These are phyloP conservation scores for Pseudogymnoascus sp. DNA, from an alignment of 2,329 filamentous ascomycete species.

Conservation along the genomic window DNA sequence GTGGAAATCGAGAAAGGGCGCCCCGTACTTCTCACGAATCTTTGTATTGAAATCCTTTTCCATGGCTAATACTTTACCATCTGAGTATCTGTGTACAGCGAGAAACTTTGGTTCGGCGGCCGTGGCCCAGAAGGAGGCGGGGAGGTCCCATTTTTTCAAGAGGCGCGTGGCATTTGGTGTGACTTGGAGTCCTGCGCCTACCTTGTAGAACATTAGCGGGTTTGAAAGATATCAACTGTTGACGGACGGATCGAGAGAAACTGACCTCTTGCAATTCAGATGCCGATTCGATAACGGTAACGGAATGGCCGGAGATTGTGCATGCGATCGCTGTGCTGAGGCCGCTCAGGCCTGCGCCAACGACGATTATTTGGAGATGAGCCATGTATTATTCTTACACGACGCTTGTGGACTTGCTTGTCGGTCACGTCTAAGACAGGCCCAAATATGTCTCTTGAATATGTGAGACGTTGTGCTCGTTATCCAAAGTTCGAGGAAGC, in stretches of 20 bases:
- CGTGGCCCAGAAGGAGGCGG: constrained; percentile 16
- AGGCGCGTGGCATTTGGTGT: constrained; percentile 22
- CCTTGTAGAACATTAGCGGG: constrained; percentile 38
- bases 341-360: constrained; percentile 49
- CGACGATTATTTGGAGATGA: constrained; percentile 34
- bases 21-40: constrained; percentile 20
- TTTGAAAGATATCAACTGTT: constrained; percentile 36
- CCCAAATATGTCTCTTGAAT: background rate
- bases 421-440: background rate
- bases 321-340: constrained; percentile 33
- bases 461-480: background rate
- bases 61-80: constrained; percentile 28
- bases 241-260: background rate
- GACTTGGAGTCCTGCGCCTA: constrained; percentile 28
- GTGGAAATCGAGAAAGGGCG: constrained; percentile 39
- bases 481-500: background rate
- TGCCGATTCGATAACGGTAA: constrained; percentile 36
- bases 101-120: constrained; percentile 27
- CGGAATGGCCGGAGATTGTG: constrained; percentile 28
- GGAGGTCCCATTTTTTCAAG: constrained; percentile 22
- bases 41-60: constrained; percentile 18
- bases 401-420: background rate
- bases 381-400: background rate
- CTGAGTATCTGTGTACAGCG: constrained; percentile 45
- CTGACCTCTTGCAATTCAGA: constrained; percentile 36